Base-by-base conservation (phyloP, 192 early-diverging fungal species). In the Paraglomus occultum region DNA sequence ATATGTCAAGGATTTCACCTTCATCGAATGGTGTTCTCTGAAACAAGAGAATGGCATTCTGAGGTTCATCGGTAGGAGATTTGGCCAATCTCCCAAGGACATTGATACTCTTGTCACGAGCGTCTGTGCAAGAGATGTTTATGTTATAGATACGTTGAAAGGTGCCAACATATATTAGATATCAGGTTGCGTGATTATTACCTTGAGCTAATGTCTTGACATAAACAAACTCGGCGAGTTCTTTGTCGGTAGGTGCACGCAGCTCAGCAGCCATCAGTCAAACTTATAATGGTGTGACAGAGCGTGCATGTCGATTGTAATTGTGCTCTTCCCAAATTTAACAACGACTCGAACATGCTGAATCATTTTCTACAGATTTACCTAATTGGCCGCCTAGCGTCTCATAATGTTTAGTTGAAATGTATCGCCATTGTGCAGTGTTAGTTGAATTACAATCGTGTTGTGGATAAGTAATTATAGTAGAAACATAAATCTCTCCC, bases 1-100 rank as follows among this genome's bases (percentile, higher is more conserved):
- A 66, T 45, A 85, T 50, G 23, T 46, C 74, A 20, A 70, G 49
- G 1, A 78, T 15, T 9, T 68, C 73, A 31, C 66, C 47, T 38
- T 76, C 76, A 5, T 73, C 67, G 71, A 81, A 84, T 50, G 75
- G 74, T 20, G 73, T 62, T 73, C 84, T 87, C 67, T 87, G 84
- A 50, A 87, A 76, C 1, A 78, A 47, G 0, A 87, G 42, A 15
- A 87, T 79, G 18, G 77, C 78, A 6, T 72, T 42, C 22, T 72
- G 62, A 14, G 67, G 14, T 17, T 2, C 11, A 17, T 20, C 38
- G 44, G 22, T 39, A 44, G 15, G 31, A 18, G 48, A 42, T 10
- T 0, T n/a, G 45, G 45, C 17, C 20, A 69, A 17, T 47, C 11
- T 44, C 6, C 67, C 67, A 7, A 69, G 23, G 48, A 69, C 14